Conservation (phyloP, 2,329 filamentous ascomycete species). For the Fusarium nurragi region DNA sequence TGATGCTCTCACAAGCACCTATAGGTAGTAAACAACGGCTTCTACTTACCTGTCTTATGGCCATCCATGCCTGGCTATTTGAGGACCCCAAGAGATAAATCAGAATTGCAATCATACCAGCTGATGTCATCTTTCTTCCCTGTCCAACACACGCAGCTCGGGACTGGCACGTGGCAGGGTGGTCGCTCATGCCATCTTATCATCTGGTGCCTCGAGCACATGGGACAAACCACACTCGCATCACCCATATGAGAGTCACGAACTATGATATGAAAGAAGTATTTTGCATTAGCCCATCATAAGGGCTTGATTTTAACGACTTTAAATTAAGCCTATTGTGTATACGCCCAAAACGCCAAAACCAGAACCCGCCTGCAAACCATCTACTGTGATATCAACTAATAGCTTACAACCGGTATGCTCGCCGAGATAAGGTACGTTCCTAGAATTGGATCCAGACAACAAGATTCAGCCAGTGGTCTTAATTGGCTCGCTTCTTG, state of each 20-base stretch:
- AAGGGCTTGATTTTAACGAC: slow-evolving; percentile 15
- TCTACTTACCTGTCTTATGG: neutral
- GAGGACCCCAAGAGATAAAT: neutral
- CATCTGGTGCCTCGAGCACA: slow-evolving; percentile 10
- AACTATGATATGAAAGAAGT: neutral
- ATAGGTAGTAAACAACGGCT: too few relatives aligned
- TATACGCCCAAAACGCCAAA: slow-evolving; percentile 40
- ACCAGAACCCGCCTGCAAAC: slow-evolving; percentile 24
- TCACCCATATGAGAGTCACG: neutral
- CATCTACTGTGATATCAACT: slow-evolving; percentile 32
- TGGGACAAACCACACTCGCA: neutral
- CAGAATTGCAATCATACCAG: neutral
- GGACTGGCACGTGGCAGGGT: slow-evolving; percentile 12
- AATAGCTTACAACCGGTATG: slow-evolving; percentile 33
- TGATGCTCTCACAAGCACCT: neutral
- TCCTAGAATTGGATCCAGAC: neutral
- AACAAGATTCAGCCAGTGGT: neutral
- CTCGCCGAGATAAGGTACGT: slow-evolving; percentile 1
- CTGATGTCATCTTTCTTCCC: neutral
- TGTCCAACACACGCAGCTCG: neutral
- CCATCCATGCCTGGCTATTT: neutral
- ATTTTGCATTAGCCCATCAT: slow-evolving; percentile 4
- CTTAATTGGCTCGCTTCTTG: slow-evolving; percentile 58
- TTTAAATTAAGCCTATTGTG: slow-evolving; percentile 27
- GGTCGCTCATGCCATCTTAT: slow-evolving; percentile 22